Base-by-base conservation (phyloP, 305 asterid species). In the Fraxinus nigra region DNA sequence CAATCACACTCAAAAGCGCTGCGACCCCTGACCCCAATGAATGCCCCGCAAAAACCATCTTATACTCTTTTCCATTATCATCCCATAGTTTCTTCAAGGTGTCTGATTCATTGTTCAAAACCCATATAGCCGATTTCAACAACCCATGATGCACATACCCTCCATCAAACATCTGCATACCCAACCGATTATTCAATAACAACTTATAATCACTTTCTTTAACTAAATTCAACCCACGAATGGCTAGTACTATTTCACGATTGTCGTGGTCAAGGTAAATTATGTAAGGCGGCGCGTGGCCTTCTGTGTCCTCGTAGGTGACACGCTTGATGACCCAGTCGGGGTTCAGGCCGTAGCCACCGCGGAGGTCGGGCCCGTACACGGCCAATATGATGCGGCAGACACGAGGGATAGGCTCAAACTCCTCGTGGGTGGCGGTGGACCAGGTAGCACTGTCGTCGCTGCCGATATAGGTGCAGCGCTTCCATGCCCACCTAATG, bases 11-110 rank as follows among this genome's bases (percentile, higher is more conserved):
- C 85, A 94, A 81, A 84, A 95, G 80, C 35, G 99, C 86, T 0
- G 97, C 97, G 11, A 95, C 97, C 18, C 98, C 98, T 0, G 98
- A 95, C 48, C 99, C 99, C 87, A 95, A 85, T 56, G 98, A 95
- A 87, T 95, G 99, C 67, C 99, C 99, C 0, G 92, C 89, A 67
- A 95, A 95, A 2, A 93, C 87, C 94, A 93, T 90, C 90, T 85
- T 94, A 86, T 94, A 95, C 63, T 85, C 77, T 80, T 81, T 87
- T 76, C 97, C 97, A 63, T 86, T 94, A 84, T 95, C 97, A 83
- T 87, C 88, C 99, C 99, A 95, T 83, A 90, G 72, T 75, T 80
- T 85, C 81, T 77, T 87, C 89, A 95, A 77, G 33, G 88, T 87
- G 80, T 89, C 98, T 61, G 97, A 89, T 73, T 94, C 99, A 4